Evolutionary conservation across 768 basidiomycete species (phyloP).

Genomic region (Hericium alpestre): DNA sequence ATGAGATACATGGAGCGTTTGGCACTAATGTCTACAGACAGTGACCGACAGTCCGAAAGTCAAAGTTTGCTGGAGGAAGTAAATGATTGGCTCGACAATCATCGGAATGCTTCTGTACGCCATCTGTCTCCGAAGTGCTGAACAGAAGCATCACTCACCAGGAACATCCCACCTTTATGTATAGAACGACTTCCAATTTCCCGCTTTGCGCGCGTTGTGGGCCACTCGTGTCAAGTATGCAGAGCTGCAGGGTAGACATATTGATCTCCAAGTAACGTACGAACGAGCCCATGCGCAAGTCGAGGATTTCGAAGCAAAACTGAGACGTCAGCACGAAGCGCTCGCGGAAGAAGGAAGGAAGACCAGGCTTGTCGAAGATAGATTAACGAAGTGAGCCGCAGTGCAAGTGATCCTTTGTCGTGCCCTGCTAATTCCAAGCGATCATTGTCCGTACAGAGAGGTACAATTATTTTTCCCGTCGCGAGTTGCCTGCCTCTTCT

Average conservation of each 20-base stretch:
- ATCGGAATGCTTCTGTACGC: neutral
- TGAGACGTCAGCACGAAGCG: too few species aligned
- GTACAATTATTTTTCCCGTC: too few species aligned
- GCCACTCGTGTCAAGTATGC: neutral
- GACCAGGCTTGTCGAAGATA: too few species aligned
- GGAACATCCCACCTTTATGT: neutral
- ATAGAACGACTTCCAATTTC: neutral
- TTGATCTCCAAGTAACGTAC: neutral
- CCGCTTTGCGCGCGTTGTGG: neutral
- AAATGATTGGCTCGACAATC: slow-evolving; percentile 34
- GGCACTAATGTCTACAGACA: slow-evolving; percentile 24
- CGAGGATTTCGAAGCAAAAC: neutral
- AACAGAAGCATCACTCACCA: neutral
- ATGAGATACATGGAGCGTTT: slow-evolving; percentile 24
- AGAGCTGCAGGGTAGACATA: neutral
- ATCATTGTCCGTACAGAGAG: too few species aligned
- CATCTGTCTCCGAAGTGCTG: too few species aligned
- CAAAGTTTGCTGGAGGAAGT: slow-evolving; percentile 35
- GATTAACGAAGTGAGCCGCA: too few species aligned
- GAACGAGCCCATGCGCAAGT: neutral
- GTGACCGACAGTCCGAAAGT: slow-evolving; percentile 23
- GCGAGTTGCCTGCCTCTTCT: too few species aligned
- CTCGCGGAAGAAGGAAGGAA: too few species aligned
- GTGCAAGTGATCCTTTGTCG: too few species aligned
- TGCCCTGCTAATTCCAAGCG: too few species aligned